These are phyloP conservation scores for Termitomyces sp. DNA, from an alignment of 768 basidiomycete species.

Conservation along the genomic window DNA sequence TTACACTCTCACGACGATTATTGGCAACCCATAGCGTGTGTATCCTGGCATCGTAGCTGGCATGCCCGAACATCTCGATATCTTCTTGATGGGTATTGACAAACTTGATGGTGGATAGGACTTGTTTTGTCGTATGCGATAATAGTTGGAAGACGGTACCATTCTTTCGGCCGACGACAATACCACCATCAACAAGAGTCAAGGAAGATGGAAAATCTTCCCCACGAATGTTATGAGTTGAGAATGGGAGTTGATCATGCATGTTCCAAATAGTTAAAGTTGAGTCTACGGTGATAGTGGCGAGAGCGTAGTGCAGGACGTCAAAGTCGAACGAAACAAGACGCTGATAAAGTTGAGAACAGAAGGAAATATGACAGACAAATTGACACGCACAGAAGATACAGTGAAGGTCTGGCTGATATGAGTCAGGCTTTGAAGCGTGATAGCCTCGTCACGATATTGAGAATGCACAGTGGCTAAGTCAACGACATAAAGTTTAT, in stretches of 20 bases:
- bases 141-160: conserved; percentile 83
- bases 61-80: conserved; percentile 83
- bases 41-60: conserved; percentile 78
- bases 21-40: conserved; percentile 88
- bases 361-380: background rate
- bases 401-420: conserved; percentile 65
- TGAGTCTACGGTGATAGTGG: conserved; percentile 79
- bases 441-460: conserved; percentile 53
- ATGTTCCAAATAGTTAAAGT: conserved; percentile 80
- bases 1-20: conserved; percentile 76
- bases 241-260: conserved; percentile 70
- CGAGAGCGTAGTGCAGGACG: conserved; percentile 67
- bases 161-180: conserved; percentile 77
- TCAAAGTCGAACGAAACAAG: conserved; percentile 86
- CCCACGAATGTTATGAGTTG: conserved; percentile 69
- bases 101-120: conserved; percentile 78
- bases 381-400: conserved; percentile 50
- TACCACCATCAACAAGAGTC: conserved; percentile 81
- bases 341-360: conserved; percentile 35
- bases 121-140: conserved; percentile 64
- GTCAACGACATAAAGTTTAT: conserved; percentile 72
- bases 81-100: conserved; percentile 67
- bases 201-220: conserved; percentile 80
- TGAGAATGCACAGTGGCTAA: conserved; percentile 55
- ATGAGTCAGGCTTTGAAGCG: conserved; percentile 63